A percentile compares a stretch with the other conserved stretches of the same genome.
phyloP scores from a whole-genome alignment of 176 grass and related monocot species.

The Olyra latifolia region DNA sequence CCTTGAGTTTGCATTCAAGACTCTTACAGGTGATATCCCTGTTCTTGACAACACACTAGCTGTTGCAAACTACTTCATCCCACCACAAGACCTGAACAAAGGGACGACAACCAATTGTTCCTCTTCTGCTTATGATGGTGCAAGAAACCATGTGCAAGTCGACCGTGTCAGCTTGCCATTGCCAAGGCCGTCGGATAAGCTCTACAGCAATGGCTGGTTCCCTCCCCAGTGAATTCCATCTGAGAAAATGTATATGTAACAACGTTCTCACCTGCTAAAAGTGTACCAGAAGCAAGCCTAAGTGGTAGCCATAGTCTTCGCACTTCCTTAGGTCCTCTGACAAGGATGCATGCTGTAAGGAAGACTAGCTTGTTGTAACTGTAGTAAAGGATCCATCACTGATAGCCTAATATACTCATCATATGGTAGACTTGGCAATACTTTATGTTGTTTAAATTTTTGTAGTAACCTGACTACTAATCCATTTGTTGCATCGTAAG shows the following conservation, averaged over 20 bases:
- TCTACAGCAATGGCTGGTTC: slow-evolving; percentile 45
- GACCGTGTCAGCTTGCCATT: slow-evolving; percentile 32
- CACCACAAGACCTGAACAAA: slow-evolving; percentile 47
- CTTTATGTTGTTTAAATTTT: slow-evolving; percentile 20
- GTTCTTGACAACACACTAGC: slow-evolving; percentile 28
- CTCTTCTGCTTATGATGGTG: slow-evolving; percentile 35
- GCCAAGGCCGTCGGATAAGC: slow-evolving; percentile 39
- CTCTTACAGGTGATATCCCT: slow-evolving; percentile 63
- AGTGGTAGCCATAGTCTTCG: neutral
- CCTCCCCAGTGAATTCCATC: slow-evolving; percentile 44
- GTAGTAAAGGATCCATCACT: slow-evolving; percentile 6
- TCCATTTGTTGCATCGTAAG: slow-evolving; percentile 14
- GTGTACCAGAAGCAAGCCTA: neutral
- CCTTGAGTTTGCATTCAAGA: slow-evolving; percentile 75
- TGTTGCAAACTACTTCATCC: slow-evolving; percentile 34
- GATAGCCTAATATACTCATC: slow-evolving; percentile 16
- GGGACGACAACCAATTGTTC: slow-evolving; percentile 17
- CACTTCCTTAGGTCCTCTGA: slow-evolving; percentile 7
- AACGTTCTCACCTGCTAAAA: neutral
- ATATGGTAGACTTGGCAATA: slow-evolving; percentile 24
- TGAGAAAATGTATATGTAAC: neutral
- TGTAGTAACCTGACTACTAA: slow-evolving; percentile 35
- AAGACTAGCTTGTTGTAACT: slow-evolving; percentile 35
- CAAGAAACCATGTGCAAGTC: slow-evolving; percentile 28
- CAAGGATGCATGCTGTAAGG: slow-evolving; percentile 46